phyloP scores from a whole-genome alignment of 441 rosid species.

The Gossypium lobatum region DNA sequence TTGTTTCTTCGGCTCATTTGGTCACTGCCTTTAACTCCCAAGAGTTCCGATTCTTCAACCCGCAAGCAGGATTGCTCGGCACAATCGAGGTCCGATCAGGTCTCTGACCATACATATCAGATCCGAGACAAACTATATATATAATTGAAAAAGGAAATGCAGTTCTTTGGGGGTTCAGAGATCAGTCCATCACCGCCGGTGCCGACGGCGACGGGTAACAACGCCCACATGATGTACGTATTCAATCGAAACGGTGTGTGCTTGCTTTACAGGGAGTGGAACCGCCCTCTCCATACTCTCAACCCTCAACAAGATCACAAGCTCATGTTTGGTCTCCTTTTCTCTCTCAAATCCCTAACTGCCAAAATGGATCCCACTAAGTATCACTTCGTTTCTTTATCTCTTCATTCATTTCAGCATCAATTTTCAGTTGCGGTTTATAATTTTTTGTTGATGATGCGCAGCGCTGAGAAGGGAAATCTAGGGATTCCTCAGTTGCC shows the following conservation, averaged over 20 bases:
- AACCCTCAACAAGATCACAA: slow-evolving; percentile 83
- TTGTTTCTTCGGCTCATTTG: background rate
- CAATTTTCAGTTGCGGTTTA: background rate
- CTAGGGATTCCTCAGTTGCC: slow-evolving; percentile 85
- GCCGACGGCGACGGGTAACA: slow-evolving; percentile 67
- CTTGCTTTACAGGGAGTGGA: slow-evolving; percentile 86
- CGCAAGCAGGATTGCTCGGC: background rate
- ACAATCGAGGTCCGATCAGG: background rate
- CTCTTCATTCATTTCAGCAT: background rate
- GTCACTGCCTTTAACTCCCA: background rate
- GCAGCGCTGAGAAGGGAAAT: slow-evolving; percentile 73
- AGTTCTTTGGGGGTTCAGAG: slow-evolving; percentile 91
- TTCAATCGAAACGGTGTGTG: slow-evolving; percentile 81
- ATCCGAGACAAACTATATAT: background rate
- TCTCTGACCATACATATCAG: background rate
- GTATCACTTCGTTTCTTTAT: slow-evolving; percentile 20
- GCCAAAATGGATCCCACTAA: slow-evolving; percentile 91
- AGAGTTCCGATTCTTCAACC: background rate
- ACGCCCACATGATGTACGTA: slow-evolving; percentile 82
- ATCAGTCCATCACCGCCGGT: slow-evolving; percentile 75
- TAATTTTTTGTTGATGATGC: background rate
- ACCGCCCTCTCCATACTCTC: slow-evolving; percentile 81
- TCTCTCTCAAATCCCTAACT: slow-evolving; percentile 80
- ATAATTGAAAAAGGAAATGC: slow-evolving; percentile 32
- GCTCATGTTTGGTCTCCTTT: slow-evolving; percentile 89